Base-by-base conservation (phyloP, 2,329 filamentous ascomycete species). In the Botrytis sinoallii region DNA sequence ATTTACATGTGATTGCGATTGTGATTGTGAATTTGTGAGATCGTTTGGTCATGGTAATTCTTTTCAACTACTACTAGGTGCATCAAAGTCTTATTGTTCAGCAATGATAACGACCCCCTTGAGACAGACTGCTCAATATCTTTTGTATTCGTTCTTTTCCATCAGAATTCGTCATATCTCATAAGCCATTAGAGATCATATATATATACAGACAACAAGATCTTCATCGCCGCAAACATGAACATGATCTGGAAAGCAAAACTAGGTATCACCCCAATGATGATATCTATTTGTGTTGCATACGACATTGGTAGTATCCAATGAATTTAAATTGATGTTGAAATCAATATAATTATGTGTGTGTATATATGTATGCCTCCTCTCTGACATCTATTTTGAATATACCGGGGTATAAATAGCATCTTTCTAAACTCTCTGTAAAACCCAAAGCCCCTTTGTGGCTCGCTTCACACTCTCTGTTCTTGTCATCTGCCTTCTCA, bases 401-500 rank as follows among this genome's bases (percentile, higher is more conserved):
- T 12, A 65, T 35, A 32, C 2, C 42, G 16, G 22, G 22, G 16
- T 57, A 57, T 29, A 12, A 40, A 40, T 38, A 55, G 25, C 5
- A 38, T 29, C 35, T 29, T n/a, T 35, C 48, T 72, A 73, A n/a
- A 73, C 66, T 38, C 35, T 70, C 57, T 55, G 64, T 44, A 73
- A 70, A 63, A 52, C 29, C 71, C 71, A 73, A 7, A 70, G 32
- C 32, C 71, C 71, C 66, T 38, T 70, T 25, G 65, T 70, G 60
- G 57, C 71, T 29, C 32, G 52, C 71, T 73, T 73, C 25, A 73
- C 71, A 57, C 71, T 73, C 44, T 73, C 65, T 16, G 71, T 68
- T 42, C 55, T 73, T 44, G 55, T 52, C 44, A 70, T 35, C 42
- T 70, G 71, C 16, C 44, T 48, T 29, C 65, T 73, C 7, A 52